Conservation (phyloP, 306 rosid genomes). For the Lithocarpus polystachyus region DNA sequence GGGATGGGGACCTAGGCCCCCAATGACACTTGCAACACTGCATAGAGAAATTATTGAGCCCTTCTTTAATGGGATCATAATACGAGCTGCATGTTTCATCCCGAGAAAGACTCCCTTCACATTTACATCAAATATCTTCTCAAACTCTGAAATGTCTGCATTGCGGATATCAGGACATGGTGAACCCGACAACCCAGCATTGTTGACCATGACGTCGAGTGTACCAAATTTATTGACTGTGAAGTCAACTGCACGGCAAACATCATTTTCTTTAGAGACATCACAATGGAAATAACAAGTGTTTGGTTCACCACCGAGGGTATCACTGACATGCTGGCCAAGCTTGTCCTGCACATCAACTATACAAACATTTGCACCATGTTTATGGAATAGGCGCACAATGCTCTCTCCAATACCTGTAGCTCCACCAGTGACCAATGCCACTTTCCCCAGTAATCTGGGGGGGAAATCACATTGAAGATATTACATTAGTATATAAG, state of each 20-base stretch:
- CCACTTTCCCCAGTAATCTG: slow-evolving; percentile 82
- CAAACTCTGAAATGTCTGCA: slow-evolving; percentile 57
- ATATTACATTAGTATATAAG: neutral
- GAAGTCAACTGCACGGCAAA: slow-evolving; percentile 51
- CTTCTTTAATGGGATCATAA: slow-evolving; percentile 59
- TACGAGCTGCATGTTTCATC: slow-evolving; percentile 75
- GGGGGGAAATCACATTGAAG: neutral
- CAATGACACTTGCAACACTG: slow-evolving; percentile 52
- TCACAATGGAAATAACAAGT: slow-evolving; percentile 53
- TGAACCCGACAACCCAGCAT: slow-evolving; percentile 73
- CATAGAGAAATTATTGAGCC: slow-evolving; percentile 74
- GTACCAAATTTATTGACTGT: slow-evolving; percentile 57
- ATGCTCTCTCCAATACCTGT: slow-evolving; percentile 87
- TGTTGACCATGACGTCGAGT: slow-evolving; percentile 81
- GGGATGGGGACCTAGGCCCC: slow-evolving; percentile 63
- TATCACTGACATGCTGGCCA: slow-evolving; percentile 47
- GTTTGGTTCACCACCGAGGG: slow-evolving; percentile 40
- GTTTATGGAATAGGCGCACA: slow-evolving; percentile 55
- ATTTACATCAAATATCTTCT: slow-evolving; percentile 62
- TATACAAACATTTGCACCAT: slow-evolving; percentile 80
- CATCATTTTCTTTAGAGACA: slow-evolving; percentile 60
- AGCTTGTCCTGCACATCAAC: slow-evolving; percentile 72
- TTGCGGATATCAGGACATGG: slow-evolving; percentile 70
- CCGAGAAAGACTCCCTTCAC: slow-evolving; percentile 83
- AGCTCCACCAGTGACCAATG: slow-evolving; percentile 90